Evolutionary conservation across 129 eudicot species (phyloP), one percentile per base, ranked within the genome.

Genomic region (Ambrosia artemisiifolia): DNA sequence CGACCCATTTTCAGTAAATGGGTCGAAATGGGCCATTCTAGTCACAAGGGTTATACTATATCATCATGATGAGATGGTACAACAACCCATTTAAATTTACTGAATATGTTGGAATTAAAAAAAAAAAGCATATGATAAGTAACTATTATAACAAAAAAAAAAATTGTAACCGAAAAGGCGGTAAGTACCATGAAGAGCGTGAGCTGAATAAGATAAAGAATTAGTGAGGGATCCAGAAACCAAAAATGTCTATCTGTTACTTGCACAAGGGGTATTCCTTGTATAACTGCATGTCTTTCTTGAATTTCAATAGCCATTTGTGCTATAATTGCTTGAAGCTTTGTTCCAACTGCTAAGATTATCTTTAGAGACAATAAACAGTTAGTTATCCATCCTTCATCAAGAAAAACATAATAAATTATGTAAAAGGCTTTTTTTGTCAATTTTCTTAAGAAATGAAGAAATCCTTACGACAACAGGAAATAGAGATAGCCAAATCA

Each of bases 271-370:
- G 83, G 83, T 73, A 73, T 73, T 42, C 83, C 83, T 79, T 79
- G 79, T 33, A 79, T 48, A 38, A 73, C 78, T 56, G 83, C 74
- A 5, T 73, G 83, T 14, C 79, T 66, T 73, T 79, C 79, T 65
- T 73, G 79, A 42, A 79, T 79, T 57, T 79, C 83, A n/a, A 59
- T 79, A 40, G 98, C 97, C 98, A 94, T 94, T 30, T 60, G 84
- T 7, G 91, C 67, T 74, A 94, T 90, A 80, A 94, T 88, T 20
- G 85, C 83, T 80, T 94, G 93, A 63, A 94, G 96, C 83, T 94
- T 94, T 70, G 95, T 90, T 51, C 98, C 98, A 70, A 94, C 88
- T 74, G 95, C 86, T 82, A 94, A 79, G 19, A 86, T 86, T 65
- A 86, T 83, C 98, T 94, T 78, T 69, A 75, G 71, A 42, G 17